Evolutionary conservation across 2,329 filamentous ascomycete genomes (phyloP).

Genomic region (Hypoxylon sp.): DNA sequence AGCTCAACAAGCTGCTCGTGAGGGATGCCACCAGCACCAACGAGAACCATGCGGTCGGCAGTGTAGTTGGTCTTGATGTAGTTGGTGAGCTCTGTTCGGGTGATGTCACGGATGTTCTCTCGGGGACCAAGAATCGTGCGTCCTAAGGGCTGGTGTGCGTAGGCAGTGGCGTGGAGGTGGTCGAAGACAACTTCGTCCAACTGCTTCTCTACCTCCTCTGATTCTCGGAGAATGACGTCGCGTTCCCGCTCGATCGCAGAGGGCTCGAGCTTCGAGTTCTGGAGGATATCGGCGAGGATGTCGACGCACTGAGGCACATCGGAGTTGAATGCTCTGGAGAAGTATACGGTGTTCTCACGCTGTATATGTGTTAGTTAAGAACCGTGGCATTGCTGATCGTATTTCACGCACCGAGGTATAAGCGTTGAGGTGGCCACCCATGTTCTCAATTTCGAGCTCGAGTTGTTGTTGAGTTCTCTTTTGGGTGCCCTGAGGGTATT

Average conservation of each 20-base stretch:
- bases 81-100: slow-evolving; percentile 87
- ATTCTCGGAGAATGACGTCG: slow-evolving; percentile 98
- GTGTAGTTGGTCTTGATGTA: slow-evolving; percentile 99
- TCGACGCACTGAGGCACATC: slow-evolving; percentile 97
- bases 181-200: slow-evolving; percentile 99
- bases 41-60: slow-evolving; percentile 98
- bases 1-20: slow-evolving; percentile 95
- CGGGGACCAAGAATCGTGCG: slow-evolving; percentile 97
- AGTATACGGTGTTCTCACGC: slow-evolving; percentile 99
- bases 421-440: slow-evolving; percentile 98
- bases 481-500: slow-evolving; percentile 79
- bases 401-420: slow-evolving; percentile 90
- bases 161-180: slow-evolving; percentile 98
- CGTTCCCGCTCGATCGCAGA: slow-evolving; percentile 96
- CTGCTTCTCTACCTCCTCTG: slow-evolving; percentile 99
- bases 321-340: slow-evolving; percentile 98
- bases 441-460: slow-evolving; percentile 99
- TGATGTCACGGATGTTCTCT: slow-evolving; percentile 98
- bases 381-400: slow-evolving; percentile 11
- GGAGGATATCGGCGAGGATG: slow-evolving; percentile 98
- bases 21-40: slow-evolving; percentile 92
- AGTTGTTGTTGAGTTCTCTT: slow-evolving; percentile 97
- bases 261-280: slow-evolving; percentile 98
- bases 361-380: slow-evolving; percentile 54
- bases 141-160: slow-evolving; percentile 94